Percentiles rank a stretch among this genome's conserved stretches.
Conservation (phyloP, 202 grass and related monocot genomes). For the Sporobolus alterniflorus region DNA sequence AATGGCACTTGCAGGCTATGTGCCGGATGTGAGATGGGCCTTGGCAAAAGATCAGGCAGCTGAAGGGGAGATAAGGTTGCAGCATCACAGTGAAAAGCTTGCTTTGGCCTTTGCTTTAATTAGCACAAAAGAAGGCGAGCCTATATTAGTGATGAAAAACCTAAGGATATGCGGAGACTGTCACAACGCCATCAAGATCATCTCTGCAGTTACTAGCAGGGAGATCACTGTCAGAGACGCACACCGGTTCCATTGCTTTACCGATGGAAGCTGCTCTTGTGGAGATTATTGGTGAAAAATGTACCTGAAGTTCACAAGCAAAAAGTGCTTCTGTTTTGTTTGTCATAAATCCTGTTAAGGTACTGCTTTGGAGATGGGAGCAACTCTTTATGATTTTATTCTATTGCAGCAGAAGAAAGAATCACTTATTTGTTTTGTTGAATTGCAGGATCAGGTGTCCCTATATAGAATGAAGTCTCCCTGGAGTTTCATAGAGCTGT, state of each 20-base stretch:
- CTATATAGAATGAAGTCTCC: neutral
- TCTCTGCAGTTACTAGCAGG: constrained; percentile 32
- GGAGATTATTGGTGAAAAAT: constrained; percentile 24
- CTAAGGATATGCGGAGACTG: constrained; percentile 39
- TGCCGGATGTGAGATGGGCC: constrained; percentile 43
- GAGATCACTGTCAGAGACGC: constrained; percentile 23
- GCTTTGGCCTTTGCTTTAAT: constrained; percentile 57
- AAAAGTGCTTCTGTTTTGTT: neutral
- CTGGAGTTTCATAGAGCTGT: neutral
- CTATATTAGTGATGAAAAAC: constrained; percentile 54
- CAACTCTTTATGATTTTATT: neutral
- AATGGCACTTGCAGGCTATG: constrained; percentile 38
- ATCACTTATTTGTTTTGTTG: neutral
- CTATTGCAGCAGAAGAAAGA: neutral
- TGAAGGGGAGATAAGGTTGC: constrained; percentile 34
- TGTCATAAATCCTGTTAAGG: neutral
- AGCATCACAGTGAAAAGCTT: constrained; percentile 55
- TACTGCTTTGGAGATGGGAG: neutral
- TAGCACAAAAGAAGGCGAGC: constrained; percentile 38
- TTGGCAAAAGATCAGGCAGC: constrained; percentile 21
- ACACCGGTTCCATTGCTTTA: constrained; percentile 26
- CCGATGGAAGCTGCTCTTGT: neutral
- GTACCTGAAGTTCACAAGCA: neutral
- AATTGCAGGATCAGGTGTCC: neutral
- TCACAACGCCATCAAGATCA: constrained; percentile 49